phyloP scores from a whole-genome alignment of 306 rosid genomes.

The Cucurbita ficifolia region DNA sequence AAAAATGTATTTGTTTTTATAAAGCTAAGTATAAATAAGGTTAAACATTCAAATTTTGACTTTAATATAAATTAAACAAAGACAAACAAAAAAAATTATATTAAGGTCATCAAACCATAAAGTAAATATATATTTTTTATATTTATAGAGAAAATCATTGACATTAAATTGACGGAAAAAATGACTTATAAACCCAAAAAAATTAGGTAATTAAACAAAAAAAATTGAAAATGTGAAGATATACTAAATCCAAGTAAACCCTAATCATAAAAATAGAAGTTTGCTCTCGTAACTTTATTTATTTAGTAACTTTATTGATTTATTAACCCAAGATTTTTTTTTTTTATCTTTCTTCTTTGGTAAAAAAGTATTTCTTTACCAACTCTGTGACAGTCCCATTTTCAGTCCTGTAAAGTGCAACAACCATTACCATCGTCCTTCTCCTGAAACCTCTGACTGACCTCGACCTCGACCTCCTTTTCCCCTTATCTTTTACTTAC shows the following conservation, averaged over 20 bases:
- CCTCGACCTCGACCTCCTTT: neutral
- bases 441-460: conserved; percentile 2
- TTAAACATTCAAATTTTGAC: no score
- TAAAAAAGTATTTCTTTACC: neutral
- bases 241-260: neutral
- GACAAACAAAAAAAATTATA: neutral
- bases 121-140: neutral
- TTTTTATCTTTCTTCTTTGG: neutral
- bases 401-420: conserved; percentile 9
- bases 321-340: no score
- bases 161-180: neutral
- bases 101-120: no score
- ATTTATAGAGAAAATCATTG: neutral
- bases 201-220: no score
- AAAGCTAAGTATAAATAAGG: no score
- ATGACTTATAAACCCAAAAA: no score
- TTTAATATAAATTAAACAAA: no score
- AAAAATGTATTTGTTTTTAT: neutral
- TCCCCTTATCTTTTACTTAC: neutral
- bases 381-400: conserved; percentile 7
- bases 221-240: neutral
- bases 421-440: conserved; percentile 8
- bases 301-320: no score
- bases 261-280: neutral
- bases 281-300: no score